Base-by-base conservation (phyloP, 768 basidiomycete genomes). In the Sutorius australiensis region DNA sequence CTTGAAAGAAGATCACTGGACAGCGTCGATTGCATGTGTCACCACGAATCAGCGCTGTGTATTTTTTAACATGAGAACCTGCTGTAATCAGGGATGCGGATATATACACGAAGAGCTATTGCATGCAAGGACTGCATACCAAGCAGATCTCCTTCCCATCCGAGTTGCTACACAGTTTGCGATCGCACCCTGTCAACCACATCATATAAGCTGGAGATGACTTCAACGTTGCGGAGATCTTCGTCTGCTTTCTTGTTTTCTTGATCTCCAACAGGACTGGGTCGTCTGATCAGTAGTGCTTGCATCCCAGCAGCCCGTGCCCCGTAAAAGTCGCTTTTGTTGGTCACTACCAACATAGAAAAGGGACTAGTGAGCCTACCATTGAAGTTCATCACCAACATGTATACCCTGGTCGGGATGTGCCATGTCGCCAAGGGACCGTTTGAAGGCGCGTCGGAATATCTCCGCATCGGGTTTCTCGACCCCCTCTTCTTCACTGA, bases 321-420 rank as follows among this genome's bases (percentile, higher is more conserved):
- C 6, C 87, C 89, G 11, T 73, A 36, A 62, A 85, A 89, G 59
- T 90, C 88, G 46, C 88, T 90, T 58, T 9, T 33, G 19, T 21
- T 40, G 33, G 53, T 58, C 39, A 54, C 12, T 36, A 39, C 46
- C 33, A 43, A 47, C 32, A 24, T 27, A 36, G 10, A 45, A 28
- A 21, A 36, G n/a, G 17, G 13, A 21, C 24, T 5, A 41, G 30
- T 16, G n/a, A 39, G 57, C 79, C 56, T 59, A 89, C 89, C 79
- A 77, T 45, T 75, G 64, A 30, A 89, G 64, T 56, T 91, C 88
- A 63, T 92, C 89, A 1, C 90, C 90, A 37, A 92, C 78, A 57
- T 92, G 89, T 17, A 91, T 61, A 33, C 77, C 78, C 60, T 86
- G 74, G 33, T 61, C 48, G 6, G 50, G 30, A 37, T 34, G 44